These are phyloP conservation scores for Onygenales sp. DNA, from an alignment of 2,329 filamentous ascomycete species.

Conservation along the genomic window DNA sequence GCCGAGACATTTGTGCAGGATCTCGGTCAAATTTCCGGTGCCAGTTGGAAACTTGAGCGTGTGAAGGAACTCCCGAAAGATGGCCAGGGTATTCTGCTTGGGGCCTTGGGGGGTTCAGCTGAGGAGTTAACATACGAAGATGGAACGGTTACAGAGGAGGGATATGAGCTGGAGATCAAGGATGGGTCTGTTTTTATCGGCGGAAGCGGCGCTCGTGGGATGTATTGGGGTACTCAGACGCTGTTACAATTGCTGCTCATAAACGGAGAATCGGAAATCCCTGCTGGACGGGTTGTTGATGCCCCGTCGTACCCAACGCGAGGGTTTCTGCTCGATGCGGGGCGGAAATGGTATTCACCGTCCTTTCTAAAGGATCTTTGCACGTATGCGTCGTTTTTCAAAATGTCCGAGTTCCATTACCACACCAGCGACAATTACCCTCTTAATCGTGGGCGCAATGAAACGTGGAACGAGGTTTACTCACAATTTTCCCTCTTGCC, in stretches of 20 bases:
- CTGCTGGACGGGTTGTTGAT: conserved; percentile 38
- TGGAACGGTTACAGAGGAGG: conserved; percentile 40
- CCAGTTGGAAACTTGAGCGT: conserved; percentile 32
- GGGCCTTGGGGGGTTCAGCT: conserved; percentile 19
- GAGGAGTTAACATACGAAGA: conserved; percentile 37
- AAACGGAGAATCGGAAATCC: conserved; percentile 26
- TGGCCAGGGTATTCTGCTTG: conserved; percentile 36
- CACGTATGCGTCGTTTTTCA: conserved; percentile 52
- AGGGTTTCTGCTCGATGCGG: conserved; percentile 45
- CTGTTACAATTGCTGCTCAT: conserved; percentile 43
- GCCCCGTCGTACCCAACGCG: conserved; percentile 42
- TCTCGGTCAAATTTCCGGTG: conserved; percentile 31
- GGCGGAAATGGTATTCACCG: conserved; percentile 47
- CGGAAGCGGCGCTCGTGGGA: conserved; percentile 46
- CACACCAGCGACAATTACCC: conserved; percentile 52
- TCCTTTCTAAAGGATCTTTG: conserved; percentile 49
- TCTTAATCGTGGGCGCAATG: conserved; percentile 38
- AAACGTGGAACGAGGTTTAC: conserved; percentile 42
- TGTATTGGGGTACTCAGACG: conserved; percentile 51
- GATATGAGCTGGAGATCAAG: conserved; percentile 37
- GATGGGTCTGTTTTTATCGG: conserved; percentile 33
- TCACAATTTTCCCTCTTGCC: conserved; percentile 48
- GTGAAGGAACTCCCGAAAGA: conserved; percentile 26
- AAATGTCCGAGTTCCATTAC: conserved; percentile 50
- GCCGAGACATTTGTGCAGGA: conserved; percentile 39